These are phyloP conservation scores for Pulveroboletus ravenelii DNA, from an alignment of 768 basidiomycete genomes.

Conservation along the genomic window DNA sequence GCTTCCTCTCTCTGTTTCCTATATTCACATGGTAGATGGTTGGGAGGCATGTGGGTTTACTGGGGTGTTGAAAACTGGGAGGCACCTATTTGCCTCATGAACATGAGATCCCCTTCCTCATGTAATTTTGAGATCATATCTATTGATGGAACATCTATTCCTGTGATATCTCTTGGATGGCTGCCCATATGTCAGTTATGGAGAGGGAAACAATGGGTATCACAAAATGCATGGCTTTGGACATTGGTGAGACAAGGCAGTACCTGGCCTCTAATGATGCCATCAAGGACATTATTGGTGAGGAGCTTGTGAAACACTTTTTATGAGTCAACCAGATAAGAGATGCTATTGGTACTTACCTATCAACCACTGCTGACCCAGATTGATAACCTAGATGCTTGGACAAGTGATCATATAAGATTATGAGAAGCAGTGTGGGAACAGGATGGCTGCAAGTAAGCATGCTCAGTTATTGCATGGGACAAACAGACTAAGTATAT, in stretches of 20 bases:
- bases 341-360: too few relatives aligned
- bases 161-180: conserved; percentile 30
- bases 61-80: conserved; percentile 74
- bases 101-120: conserved; percentile 40
- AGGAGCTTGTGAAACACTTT: conserved; percentile 43
- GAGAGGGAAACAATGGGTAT: conserved; percentile 46
- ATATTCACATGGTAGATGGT: conserved; percentile 60
- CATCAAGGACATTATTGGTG: conserved; percentile 40
- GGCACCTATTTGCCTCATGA: conserved; percentile 53
- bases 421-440: too few relatives aligned
- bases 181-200: conserved; percentile 40
- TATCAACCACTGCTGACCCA: too few relatives aligned
- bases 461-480: too few relatives aligned
- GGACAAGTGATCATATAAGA: too few relatives aligned
- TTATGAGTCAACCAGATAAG: conserved; percentile 48
- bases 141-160: conserved; percentile 60
- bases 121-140: conserved; percentile 61
- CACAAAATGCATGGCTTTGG: conserved; percentile 47
- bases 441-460: too few relatives aligned
- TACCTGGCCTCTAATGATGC: conserved; percentile 35
- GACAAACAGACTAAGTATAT: too few relatives aligned
- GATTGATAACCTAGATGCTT: too few relatives aligned
- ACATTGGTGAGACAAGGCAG: conserved; percentile 43
- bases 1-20: conserved; percentile 57
- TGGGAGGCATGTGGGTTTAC: conserved; percentile 63